phyloP scores from a whole-genome alignment of 768 basidiomycete genomes.

The Hortiboletus flavorubellus region DNA sequence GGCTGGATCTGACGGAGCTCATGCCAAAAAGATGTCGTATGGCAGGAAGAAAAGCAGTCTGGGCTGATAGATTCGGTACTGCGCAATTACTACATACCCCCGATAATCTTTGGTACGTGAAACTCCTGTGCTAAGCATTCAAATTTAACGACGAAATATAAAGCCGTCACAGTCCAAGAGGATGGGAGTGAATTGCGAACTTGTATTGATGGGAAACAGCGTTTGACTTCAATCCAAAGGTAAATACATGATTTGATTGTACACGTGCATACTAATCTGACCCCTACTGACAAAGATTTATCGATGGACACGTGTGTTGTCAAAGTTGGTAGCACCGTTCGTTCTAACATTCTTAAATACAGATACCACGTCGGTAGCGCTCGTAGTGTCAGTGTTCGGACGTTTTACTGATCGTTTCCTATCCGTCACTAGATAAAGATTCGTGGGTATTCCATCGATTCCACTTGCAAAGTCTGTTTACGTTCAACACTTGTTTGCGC shows the following conservation, averaged over 20 bases:
- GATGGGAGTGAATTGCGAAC: slow-evolving; percentile 45
- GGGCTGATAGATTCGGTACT: slow-evolving; percentile 63
- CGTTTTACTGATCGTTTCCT: slow-evolving; percentile 4
- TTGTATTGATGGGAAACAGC: slow-evolving; percentile 74
- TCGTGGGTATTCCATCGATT: slow-evolving; percentile 26
- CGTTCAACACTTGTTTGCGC: not conserved
- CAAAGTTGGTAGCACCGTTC: not conserved
- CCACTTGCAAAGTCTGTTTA: not conserved
- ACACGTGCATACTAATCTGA: not conserved
- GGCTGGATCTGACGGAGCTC: not conserved
- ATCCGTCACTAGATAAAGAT: slow-evolving; percentile 35
- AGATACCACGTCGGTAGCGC: slow-evolving; percentile 43
- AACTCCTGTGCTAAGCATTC: not conserved
- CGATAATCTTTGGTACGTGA: slow-evolving; percentile 58
- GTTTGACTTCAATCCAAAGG: slow-evolving; percentile 63
- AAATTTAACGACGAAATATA: not conserved
- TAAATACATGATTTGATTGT: slow-evolving; percentile 20
- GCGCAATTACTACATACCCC: slow-evolving; percentile 63
- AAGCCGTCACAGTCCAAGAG: slow-evolving; percentile 38
- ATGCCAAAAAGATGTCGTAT: slow-evolving; percentile 51
- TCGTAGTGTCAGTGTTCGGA: not conserved
- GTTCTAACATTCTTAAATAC: slow-evolving; percentile 5
- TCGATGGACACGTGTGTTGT: slow-evolving; percentile 50
- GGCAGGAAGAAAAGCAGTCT: slow-evolving; percentile 58
- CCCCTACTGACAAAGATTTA: slow-evolving; percentile 39